These are phyloP conservation scores for Incumbomyces delicatus DNA, from an alignment of 2,329 filamentous ascomycete genomes.

Conservation along the genomic window DNA sequence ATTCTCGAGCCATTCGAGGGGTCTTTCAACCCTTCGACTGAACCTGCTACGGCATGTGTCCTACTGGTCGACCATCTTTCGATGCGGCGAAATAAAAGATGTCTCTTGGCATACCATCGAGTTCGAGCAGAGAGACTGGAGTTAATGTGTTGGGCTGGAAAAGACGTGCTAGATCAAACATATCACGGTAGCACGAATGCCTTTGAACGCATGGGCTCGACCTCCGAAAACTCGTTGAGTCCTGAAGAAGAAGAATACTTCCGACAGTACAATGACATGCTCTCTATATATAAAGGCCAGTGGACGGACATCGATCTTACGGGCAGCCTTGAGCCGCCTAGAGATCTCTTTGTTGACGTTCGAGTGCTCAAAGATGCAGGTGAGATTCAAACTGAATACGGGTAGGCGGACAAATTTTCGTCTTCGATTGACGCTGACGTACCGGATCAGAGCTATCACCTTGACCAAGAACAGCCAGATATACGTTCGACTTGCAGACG, in stretches of 20 bases:
- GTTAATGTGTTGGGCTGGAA: conserved; percentile 83
- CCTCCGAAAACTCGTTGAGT: conserved; percentile 59
- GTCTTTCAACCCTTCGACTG: conserved; percentile 71
- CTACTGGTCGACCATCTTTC: conserved; percentile 87
- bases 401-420: conserved; percentile 47
- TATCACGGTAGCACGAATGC: conserved; percentile 8
- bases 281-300: conserved; percentile 94
- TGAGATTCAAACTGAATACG: conserved; percentile 98
- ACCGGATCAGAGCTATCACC: conserved; percentile 63
- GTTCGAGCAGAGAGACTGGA: conserved; percentile 86
- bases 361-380: conserved; percentile 91
- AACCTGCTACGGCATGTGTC: conserved; percentile 77
- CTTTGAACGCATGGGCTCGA: conserved; percentile 9
- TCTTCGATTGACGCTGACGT: not conserved
- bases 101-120: conserved; percentile 85
- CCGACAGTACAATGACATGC: conserved; percentile 76
- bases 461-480: conserved; percentile 98
- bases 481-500: conserved; percentile 90
- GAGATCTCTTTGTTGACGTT: conserved; percentile 93
- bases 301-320: conserved; percentile 98
- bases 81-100: conserved; percentile 94
- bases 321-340: conserved; percentile 85
- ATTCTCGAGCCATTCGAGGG: conserved; percentile 75
- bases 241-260: conserved; percentile 97
- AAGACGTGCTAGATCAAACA: conserved; percentile 63